Base-by-base conservation (phyloP, 2,329 filamentous ascomycete species). In the Metarhizium album region DNA sequence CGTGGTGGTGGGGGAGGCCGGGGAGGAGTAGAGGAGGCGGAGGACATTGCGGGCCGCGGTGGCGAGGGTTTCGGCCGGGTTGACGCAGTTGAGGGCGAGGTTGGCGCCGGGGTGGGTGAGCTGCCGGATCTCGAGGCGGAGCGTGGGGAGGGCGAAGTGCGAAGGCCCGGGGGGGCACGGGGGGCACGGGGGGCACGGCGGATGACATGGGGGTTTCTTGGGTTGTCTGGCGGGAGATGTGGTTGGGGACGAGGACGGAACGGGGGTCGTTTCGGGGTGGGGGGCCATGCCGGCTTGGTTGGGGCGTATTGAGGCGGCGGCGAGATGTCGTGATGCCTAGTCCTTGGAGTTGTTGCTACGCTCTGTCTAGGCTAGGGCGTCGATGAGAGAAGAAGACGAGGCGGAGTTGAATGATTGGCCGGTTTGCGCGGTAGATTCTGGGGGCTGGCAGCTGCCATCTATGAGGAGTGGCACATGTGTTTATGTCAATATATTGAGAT, bases 11-110 rank as follows among this genome's bases (percentile, higher is more conserved):
- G 64, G 61, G 53, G 68, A 65, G 4, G 60, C 57, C 46, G 72
- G 70, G n/a, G 69, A 67, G 43, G 62, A 59, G 66, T 96, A 97
- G 29, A 97, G 81, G 24, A 82, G 76, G 29, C 73, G 71, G 46
- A 93, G 76, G 16, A 96, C 88, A 55, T 79, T 77, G 47, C 75
- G 66, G 31, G 90, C 77, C 52, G 86, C 82, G 13, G 71, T 67
- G 48, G 78, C 68, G 42, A 95, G 71, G 48, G 84, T 77, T 18
- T 73, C 69, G 37, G 80, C 70, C 49, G 83, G 76, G 62, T 87
- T 78, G 55, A 89, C 70, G 38, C 82, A 70, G 48, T 69, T 66
- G 52, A 95, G 79, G 67, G 95, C 94, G 54, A 80, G 70, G 31
- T 71, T 64, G 4, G 84, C 70, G 51, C 85, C 87, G 1, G 76